Conservation (phyloP, 83 land plant genomes). For the Diphasiastrum complanatum region DNA sequence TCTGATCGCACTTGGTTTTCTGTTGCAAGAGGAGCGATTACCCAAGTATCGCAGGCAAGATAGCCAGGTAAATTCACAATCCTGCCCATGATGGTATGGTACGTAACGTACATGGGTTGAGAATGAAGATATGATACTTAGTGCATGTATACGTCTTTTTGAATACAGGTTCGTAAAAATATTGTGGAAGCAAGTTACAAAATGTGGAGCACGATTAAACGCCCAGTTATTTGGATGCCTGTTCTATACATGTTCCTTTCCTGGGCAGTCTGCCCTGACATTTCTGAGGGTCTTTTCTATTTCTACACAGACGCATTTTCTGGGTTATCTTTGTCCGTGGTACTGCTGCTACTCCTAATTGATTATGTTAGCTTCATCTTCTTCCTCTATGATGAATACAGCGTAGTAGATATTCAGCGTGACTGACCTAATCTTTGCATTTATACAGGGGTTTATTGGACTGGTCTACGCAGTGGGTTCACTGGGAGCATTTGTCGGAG, state of each 20-base stretch:
- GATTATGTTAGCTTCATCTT: too few species aligned
- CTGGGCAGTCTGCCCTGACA: slow-evolving; percentile 49
- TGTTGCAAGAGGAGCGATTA: slow-evolving; percentile 43
- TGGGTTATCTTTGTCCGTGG: slow-evolving; percentile 73
- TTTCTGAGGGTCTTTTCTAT: slow-evolving; percentile 70
- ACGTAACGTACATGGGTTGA: background rate
- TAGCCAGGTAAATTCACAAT: slow-evolving; percentile 25
- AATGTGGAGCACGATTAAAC: slow-evolving; percentile 47
- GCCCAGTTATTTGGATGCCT: slow-evolving; percentile 66
- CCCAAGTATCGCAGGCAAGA: slow-evolving; percentile 32
- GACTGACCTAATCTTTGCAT: background rate
- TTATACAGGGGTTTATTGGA: slow-evolving; percentile 63
- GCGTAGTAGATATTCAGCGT: too few species aligned
- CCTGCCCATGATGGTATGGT: background rate
- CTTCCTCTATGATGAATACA: too few species aligned
- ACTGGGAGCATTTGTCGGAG: slow-evolving; percentile 67
- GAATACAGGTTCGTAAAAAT: slow-evolving; percentile 48
- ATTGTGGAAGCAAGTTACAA: slow-evolving; percentile 27
- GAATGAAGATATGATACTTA: background rate
- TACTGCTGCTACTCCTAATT: slow-evolving; percentile 17
- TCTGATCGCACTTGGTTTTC: slow-evolving; percentile 48
- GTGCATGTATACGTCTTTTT: too few species aligned
- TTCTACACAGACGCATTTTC: slow-evolving; percentile 61
- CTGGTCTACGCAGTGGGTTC: slow-evolving; percentile 58
- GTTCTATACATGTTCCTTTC: slow-evolving; percentile 74